phyloP scores from a whole-genome alignment of 345 rosid species.

The Aquilaria sinensis region DNA sequence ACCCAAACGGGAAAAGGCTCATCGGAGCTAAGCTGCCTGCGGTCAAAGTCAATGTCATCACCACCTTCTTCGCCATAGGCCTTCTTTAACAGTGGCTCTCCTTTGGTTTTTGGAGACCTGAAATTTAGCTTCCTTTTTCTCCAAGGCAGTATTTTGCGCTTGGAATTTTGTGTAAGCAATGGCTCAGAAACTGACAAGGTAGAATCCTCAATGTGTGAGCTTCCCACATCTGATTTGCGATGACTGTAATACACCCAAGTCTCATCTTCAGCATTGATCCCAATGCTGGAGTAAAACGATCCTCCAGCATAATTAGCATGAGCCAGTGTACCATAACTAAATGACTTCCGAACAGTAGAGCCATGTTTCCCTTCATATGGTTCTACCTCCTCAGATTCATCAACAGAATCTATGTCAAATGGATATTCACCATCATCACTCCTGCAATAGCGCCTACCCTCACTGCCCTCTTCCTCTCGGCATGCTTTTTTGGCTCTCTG shows the following conservation, averaged over 20 bases:
- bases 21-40: conserved; percentile 61
- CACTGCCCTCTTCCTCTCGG: conserved; percentile 26
- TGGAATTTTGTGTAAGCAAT: conserved; percentile 17
- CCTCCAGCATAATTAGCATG: conserved; percentile 36
- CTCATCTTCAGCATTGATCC: conserved; percentile 35
- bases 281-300: conserved; percentile 17
- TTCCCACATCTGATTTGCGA: conserved; percentile 27
- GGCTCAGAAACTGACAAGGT: conserved; percentile 24
- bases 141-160: conserved; percentile 48
- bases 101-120: conserved; percentile 38
- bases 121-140: conserved; percentile 45
- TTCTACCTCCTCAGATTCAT: conserved; percentile 22
- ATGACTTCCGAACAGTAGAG: conserved; percentile 23
- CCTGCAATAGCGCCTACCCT: conserved; percentile 22
- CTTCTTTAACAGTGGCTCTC: conserved; percentile 51
- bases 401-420: conserved; percentile 43
- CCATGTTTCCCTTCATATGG: conserved; percentile 24
- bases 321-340: conserved; percentile 48
- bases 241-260: conserved; percentile 44
- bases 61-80: conserved; percentile 54
- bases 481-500: conserved; percentile 32
- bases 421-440: conserved; percentile 17
- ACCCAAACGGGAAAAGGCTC: conserved; percentile 42
- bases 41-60: conserved; percentile 53
- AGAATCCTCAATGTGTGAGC: conserved; percentile 25